A percentile compares a stretch with the other conserved stretches of the same genome.
Evolutionary conservation across 75 land plant genomes (phyloP).

Genomic region (Pinus tabuliformis): DNA sequence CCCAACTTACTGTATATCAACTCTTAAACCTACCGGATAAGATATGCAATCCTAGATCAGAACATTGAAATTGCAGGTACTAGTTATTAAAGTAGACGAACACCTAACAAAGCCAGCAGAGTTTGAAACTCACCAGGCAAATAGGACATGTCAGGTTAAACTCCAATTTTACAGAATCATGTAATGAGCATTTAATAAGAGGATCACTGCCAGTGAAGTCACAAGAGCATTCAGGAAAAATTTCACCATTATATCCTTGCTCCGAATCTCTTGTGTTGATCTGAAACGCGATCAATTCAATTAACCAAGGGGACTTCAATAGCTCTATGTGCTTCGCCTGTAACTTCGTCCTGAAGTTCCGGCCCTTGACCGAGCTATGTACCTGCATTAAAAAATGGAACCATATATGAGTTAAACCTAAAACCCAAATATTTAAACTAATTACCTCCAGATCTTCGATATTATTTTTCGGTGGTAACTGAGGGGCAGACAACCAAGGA

Average conservation of each 20-base stretch:
- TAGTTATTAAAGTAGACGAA: neutral
- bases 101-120: neutral
- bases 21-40: neutral
- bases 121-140: conserved; percentile 58
- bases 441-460: neutral
- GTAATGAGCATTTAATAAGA: conserved; percentile 42
- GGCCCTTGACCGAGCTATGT: conserved; percentile 64
- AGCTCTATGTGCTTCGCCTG: conserved; percentile 62
- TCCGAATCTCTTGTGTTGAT: conserved; percentile 41
- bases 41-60: neutral
- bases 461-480: too few species aligned
- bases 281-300: conserved; percentile 73
- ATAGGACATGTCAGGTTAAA: conserved; percentile 70
- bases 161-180: conserved; percentile 47
- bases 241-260: conserved; percentile 10
- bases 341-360: conserved; percentile 48
- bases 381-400: conserved; percentile 27
- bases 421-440: neutral
- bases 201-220: conserved; percentile 32
- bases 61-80: too few species aligned
- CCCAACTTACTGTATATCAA: neutral
- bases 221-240: conserved; percentile 34
- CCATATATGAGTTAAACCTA: neutral
- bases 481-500: too few species aligned
- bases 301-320: conserved; percentile 80